Evolutionary conservation across 2,329 filamentous ascomycete genomes (phyloP), one percentile per base, ranked within the genome.

Genomic region (Daldinia eschscholtzii): DNA sequence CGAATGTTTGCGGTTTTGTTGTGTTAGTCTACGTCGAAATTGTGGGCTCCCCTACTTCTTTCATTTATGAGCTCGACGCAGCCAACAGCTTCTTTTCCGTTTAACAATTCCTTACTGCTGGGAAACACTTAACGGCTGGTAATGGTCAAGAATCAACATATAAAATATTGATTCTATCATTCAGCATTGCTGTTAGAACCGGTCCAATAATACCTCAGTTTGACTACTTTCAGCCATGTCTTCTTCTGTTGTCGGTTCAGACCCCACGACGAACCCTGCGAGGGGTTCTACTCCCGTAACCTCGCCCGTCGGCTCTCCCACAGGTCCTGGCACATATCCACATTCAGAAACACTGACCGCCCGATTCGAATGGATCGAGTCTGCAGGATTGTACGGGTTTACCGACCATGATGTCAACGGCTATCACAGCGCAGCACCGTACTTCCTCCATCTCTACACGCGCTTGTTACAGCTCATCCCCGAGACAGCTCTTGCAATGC

Each of bases 1-100:
- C 7, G 18, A 30, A 33, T 57, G 44, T n/a, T 59, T 46, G n/a
- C 55, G 13, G 30, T 39, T 6, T 55, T 30, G 10, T 39, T 37
- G 13, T 28, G 15, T 13, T 9, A 20, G 6, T 18, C 23, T 62
- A 1, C n/a, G 4, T 15, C 15, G 4, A 57, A 26, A 26, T 18
- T 53, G 46, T 13, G 30, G n/a, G n/a, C 26, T 30, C 37, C 4
- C 20, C 3, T 6, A 44, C 37, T 30, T 59, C 55, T 41, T 41
- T 26, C 46, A 50, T 67, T 63, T 64, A 59, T 62, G n/a, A 57
- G 26, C 35, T 48, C 13, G 23, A 42, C 12, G 13, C 7, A 41
- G 20, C 35, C 13, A 57, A 44, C 28, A 33, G 7, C 7, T 26
- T 4, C 15, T 18, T 44, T 65, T 37, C 33, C 23, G 44, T 15